A percentile compares a stretch with the other conserved stretches of the same genome.
Evolutionary conservation across 75 land plant species (phyloP).

Genomic region (Azolla pinnata): DNA sequence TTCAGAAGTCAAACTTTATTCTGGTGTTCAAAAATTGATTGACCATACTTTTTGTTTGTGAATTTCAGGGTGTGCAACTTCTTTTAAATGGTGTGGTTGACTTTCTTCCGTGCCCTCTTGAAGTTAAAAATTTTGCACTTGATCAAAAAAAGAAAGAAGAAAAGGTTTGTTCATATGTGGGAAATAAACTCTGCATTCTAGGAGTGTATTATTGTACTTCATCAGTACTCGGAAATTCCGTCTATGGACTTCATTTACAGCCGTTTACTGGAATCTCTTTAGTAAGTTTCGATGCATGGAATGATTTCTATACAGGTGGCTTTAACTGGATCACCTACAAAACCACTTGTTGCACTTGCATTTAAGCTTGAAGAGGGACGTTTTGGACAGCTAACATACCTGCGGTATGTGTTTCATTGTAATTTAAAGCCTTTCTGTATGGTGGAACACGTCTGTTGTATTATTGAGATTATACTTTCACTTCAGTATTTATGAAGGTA

Average conservation of each 20-base stretch:
- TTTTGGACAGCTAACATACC: slow-evolving; percentile 94
- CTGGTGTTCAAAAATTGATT: no score
- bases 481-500: slow-evolving; percentile 89
- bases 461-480: no score
- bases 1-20: no score
- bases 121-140: slow-evolving; percentile 85
- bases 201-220: no score
- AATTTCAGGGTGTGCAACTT: slow-evolving; percentile 87
- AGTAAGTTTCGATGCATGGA: no score
- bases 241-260: no score
- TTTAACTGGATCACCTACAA: slow-evolving; percentile 68
- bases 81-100: slow-evolving; percentile 82
- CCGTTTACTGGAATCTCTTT: no score
- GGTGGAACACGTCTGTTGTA: no score
- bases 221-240: no score
- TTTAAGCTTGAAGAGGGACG: slow-evolving; percentile 98
- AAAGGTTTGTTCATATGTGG: slow-evolving; percentile 41
- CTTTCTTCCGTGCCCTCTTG: slow-evolving; percentile 89
- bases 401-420: no score
- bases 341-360: slow-evolving; percentile 89
- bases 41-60: not conserved
- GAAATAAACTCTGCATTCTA: not conserved
- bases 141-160: slow-evolving; percentile 94
- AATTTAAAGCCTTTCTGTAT: no score
- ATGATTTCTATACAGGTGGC: no score